Evolutionary conservation across 1,284 basidiomycete species (phyloP).

Genomic region (Leucoagaricus sp.): DNA sequence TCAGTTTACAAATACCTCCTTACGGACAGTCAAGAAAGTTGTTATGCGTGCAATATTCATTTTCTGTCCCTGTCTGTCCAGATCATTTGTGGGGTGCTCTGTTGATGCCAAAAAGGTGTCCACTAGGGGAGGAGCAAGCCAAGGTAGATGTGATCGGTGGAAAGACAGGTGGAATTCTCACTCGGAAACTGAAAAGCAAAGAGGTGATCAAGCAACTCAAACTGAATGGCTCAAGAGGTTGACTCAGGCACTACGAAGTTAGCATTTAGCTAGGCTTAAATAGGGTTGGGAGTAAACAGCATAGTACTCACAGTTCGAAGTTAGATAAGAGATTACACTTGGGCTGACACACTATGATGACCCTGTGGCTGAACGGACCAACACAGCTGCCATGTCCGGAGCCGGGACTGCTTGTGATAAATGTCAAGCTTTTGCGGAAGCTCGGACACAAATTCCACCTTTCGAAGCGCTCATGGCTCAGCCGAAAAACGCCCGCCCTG

Average conservation of each 20-base stretch:
- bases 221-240: background rate
- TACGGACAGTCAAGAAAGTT: background rate
- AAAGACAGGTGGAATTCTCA: background rate
- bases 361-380: slow-evolving; percentile 9
- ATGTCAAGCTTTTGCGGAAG: background rate
- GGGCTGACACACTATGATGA: background rate
- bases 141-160: background rate
- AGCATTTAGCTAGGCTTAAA: background rate
- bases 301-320: background rate
- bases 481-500: background rate
- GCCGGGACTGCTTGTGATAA: background rate
- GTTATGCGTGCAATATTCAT: background rate
- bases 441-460: background rate
- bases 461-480: background rate
- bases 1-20: background rate
- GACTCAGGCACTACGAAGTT: background rate
- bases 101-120: background rate
- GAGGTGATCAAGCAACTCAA: background rate
- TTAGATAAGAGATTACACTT: slow-evolving; percentile 1
- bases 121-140: background rate
- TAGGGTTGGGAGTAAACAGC: background rate
- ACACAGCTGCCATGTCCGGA: background rate
- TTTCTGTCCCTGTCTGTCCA: background rate
- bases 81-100: background rate
- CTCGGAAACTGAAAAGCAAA: background rate